phyloP scores from a whole-genome alignment of 164 flowering plant species.

The Aristolochia fimbriata region DNA sequence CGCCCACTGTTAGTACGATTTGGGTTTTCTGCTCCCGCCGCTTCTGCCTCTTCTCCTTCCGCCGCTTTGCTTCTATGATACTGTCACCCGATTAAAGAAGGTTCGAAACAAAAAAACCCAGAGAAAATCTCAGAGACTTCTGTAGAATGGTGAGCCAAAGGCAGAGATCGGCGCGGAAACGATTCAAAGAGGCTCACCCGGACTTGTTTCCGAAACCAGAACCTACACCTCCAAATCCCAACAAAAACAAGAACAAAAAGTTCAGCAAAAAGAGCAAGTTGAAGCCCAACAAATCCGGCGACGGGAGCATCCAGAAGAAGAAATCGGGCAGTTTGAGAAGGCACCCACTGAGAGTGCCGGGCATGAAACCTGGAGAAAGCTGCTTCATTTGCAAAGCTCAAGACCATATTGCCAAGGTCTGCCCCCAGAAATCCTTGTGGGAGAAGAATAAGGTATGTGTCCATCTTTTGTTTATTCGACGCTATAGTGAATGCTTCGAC shows the following conservation, averaged over 20 bases:
- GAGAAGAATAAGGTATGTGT: conserved; percentile 65
- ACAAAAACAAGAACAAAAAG: conserved; percentile 36
- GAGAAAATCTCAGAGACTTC: not conserved
- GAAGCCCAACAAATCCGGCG: not conserved
- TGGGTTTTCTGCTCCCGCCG: not conserved
- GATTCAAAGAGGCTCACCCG: conserved; percentile 48
- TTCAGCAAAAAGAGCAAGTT: conserved; percentile 13
- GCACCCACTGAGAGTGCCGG: conserved; percentile 77
- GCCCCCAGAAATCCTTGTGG: conserved; percentile 78
- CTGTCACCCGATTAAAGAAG: not conserved
- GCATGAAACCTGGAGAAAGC: conserved; percentile 88
- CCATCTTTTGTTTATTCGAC: no score
- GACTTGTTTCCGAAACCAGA: conserved; percentile 44
- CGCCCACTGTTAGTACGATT: not conserved
- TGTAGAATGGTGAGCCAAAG: conserved; percentile 37
- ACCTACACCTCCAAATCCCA: conserved; percentile 24
- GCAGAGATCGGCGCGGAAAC: conserved; percentile 29
- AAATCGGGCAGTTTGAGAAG: conserved; percentile 14
- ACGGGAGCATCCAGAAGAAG: not conserved
- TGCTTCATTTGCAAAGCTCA: conserved; percentile 73
- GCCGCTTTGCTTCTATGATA: not conserved
- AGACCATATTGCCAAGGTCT: conserved; percentile 77
- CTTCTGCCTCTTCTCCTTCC: not conserved
- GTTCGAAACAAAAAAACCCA: not conserved
- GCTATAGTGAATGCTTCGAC: no score